Evolutionary conservation across 2,329 filamentous ascomycete species (phyloP), one percentile per base, ranked within the genome.

Genomic region (Ceratocystis cubensis): DNA sequence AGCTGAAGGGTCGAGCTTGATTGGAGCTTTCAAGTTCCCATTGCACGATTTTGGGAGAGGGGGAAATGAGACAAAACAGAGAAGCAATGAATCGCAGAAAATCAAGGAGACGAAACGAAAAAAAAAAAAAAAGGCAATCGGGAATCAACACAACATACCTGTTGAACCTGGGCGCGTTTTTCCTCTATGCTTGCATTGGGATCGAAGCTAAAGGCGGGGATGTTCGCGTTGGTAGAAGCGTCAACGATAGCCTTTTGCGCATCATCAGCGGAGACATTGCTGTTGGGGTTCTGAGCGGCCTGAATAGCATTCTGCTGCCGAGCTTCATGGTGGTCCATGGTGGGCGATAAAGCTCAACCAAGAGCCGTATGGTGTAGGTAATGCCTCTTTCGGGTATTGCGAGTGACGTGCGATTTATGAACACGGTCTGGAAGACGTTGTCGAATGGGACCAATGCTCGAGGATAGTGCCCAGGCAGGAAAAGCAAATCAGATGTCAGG

Each of bases 151-250:
- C 45, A 45, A 81, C 87, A 72, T 81, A 96, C 91, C 73, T 86
- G 83, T 80, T 82, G 80, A 25, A 88, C 87, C 74, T 92, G 89
- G 41, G 87, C 87, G 69, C 83, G 87, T 79, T 99, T 99, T 75
- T 96, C 82, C 74, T 91, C 89, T 0, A 88, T 82, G 56, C 82
- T 87, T 53, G 91, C 92, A 78, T 96, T 78, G 0, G 94, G 91
- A 73, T 99, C 83, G 77, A 97, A 99, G 69, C 86, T 84, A 74
- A 89, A 94, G 70, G 91, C 92, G 37, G 87, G 78, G 28, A 88
- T 84, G 53, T 94, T 94, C 13, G 88, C 89, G 72, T 88, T 87
- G 72, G 82, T 84, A 71, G 89, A 90, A 75, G 96, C 86, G 65
- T 89, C 80, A 30, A 96, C 81, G 62, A 96, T 82, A 71, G 84